Percentiles rank a stretch among this genome's conserved stretches.
Conservation (phyloP, 306 rosid genomes). For the Rosa rugosa region DNA sequence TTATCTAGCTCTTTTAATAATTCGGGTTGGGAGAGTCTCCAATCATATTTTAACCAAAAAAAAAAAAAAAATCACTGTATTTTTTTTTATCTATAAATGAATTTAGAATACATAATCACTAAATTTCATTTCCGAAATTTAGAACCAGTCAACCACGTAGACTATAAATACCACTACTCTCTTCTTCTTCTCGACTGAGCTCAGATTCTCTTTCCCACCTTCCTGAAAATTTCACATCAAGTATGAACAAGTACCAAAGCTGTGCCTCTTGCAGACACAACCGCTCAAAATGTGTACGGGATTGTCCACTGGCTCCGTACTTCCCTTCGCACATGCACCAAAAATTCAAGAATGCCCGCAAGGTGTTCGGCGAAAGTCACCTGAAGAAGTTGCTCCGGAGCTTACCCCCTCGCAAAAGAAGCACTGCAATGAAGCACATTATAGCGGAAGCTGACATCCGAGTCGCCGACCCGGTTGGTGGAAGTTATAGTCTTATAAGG, state of each 20-base stretch:
- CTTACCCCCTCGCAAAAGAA: not conserved
- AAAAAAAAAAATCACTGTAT: too few relatives aligned
- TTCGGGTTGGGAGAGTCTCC: too few relatives aligned
- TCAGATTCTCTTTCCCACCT: not conserved
- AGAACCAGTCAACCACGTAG: not conserved
- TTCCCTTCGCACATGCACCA: not conserved
- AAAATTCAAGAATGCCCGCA: not conserved
- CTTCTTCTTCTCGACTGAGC: not conserved
- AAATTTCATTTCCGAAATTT: not conserved
- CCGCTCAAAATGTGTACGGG: not conserved
- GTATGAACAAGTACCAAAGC: not conserved
- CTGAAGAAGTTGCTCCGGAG: not conserved
- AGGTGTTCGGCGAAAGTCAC: conserved; percentile 3
- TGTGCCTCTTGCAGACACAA: not conserved
- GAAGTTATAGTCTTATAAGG: not conserved
- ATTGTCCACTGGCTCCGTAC: not conserved
- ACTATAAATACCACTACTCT: not conserved
- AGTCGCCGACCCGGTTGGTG: not conserved
- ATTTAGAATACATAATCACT: too few relatives aligned
- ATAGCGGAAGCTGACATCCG: not conserved
- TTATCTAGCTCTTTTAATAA: too few relatives aligned
- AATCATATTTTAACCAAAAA: too few relatives aligned
- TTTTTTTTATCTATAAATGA: too few relatives aligned
- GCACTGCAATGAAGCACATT: conserved; percentile 7
- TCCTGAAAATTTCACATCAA: not conserved